Evolutionary conservation across 345 rosid genomes (phyloP), one percentile per base, ranked within the genome.

Genomic region (Garcia nutans): DNA sequence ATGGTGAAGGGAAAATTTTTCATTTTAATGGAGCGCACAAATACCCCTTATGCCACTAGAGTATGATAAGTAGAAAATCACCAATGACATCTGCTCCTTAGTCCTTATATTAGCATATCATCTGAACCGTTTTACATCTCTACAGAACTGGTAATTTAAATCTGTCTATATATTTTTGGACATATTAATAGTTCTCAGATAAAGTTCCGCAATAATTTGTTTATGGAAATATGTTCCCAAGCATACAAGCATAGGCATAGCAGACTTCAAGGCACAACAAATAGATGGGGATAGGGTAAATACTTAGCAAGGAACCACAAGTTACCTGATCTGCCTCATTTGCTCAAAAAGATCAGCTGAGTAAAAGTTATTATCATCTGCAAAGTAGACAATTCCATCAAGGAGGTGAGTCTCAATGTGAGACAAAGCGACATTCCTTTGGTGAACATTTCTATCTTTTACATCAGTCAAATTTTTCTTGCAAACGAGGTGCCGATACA

Each of bases 401-500:
- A 90, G 92, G 49, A 8, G 85, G 74, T 89, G 95, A 62, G 76
- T 81, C 79, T 87, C 90, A 74, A 90, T 89, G 82, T 89, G 92
- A 65, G 89, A 79, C 79, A 90, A 72, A 0, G 92, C 95, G 23
- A 77, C 82, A 78, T 90, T 90, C 66, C 91, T 84, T 76, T 89
- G 91, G 79, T 90, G 91, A 75, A 82, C 71, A 5, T 63, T 78
- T 81, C 60, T 77, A 76, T 86, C 90, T 61, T 71, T 82, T 28
- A 84, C 49, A 52, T 83, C 87, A 13, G 90, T 87, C 41, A 80
- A 64, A 80, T 90, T 90, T 72, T 82, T 83, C 22, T 78, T 78
- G 74, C 89, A 88, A 65, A 86, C 83, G 22, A 90, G 88, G 83
- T 87, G 95, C 74, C 92, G 84, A 70, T 88, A 88, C 86, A 85